Evolutionary conservation across 2,329 filamentous ascomycete species (phyloP).

Genomic region (Colletotrichum sojae): DNA sequence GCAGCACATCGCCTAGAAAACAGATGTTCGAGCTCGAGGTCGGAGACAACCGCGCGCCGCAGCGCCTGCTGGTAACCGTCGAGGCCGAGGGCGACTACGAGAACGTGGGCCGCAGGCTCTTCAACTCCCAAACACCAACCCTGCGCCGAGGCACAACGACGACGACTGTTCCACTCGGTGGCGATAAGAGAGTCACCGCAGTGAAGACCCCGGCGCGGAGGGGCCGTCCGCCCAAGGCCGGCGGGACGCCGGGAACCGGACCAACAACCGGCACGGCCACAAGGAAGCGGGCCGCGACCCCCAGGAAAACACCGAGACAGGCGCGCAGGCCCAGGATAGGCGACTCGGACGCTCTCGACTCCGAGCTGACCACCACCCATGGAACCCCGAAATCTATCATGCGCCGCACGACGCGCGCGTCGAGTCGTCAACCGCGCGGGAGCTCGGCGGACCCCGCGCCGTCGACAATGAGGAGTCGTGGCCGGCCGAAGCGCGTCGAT

Average conservation of each 20-base stretch:
- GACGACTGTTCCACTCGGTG: conserved; percentile 66
- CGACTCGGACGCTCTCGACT: conserved; percentile 47
- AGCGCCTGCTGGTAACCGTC: conserved; percentile 69
- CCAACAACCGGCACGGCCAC: conserved; percentile 53
- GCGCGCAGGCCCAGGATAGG: conserved; percentile 49
- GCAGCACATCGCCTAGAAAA: conserved; percentile 64
- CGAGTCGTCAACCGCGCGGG: conserved; percentile 23
- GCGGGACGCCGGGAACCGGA: conserved; percentile 66
- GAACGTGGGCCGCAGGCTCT: conserved; percentile 55
- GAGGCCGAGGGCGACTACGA: conserved; percentile 59
- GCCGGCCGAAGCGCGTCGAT: conserved; percentile 33
- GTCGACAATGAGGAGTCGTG: conserved; percentile 26
- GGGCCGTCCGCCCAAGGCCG: conserved; percentile 64
- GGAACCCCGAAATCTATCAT: conserved; percentile 51
- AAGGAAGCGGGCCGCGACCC: conserved; percentile 64
- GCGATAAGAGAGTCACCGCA: conserved; percentile 55
- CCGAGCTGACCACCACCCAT: conserved; percentile 47
- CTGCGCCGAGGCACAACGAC: conserved; percentile 60
- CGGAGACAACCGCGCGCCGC: conserved; percentile 63
- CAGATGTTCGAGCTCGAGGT: conserved; percentile 71
- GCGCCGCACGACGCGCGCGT: conserved; percentile 44
- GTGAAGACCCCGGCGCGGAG: conserved; percentile 58
- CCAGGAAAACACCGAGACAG: conserved; percentile 52
- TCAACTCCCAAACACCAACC: conserved; percentile 59
- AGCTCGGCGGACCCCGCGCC: conserved; percentile 28